Percentiles rank a stretch among this genome's conserved stretches.
These are phyloP conservation scores for Mytilinidion resinicola DNA, from an alignment of 495 filamentous ascomycete species.

Conservation along the genomic window DNA sequence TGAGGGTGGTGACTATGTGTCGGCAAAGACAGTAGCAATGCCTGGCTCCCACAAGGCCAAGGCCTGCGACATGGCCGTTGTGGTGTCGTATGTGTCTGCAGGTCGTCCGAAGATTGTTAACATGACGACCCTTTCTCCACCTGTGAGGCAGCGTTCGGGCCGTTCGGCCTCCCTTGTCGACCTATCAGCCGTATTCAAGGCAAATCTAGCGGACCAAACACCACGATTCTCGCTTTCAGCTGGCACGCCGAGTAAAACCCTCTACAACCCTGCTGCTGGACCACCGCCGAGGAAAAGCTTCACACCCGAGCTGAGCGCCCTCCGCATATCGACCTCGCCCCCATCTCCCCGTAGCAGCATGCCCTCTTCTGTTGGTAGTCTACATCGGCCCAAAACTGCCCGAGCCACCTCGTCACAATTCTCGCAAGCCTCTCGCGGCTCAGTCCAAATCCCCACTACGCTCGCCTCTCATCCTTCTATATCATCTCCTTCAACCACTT, in stretches of 20 bases:
- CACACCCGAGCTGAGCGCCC: background rate
- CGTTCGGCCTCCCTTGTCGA: slow-evolving; percentile 22
- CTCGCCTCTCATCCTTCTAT: slow-evolving; percentile 15
- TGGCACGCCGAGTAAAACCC: slow-evolving; percentile 8
- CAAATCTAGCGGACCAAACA: slow-evolving; percentile 6
- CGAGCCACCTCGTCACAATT: background rate
- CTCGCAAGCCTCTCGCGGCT: background rate
- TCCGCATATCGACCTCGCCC: background rate
- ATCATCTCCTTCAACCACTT: slow-evolving; percentile 2
- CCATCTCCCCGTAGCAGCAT: background rate
- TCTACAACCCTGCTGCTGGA: slow-evolving; percentile 4
- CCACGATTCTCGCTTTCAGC: slow-evolving; percentile 12
- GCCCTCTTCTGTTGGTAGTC: background rate
- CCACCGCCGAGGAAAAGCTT: slow-evolving; percentile 10
- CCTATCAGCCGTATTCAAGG: slow-evolving; percentile 14
- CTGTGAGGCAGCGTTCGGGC: slow-evolving; percentile 10
- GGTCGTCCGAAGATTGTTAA: slow-evolving; percentile 27
- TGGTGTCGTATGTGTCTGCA: slow-evolving; percentile 21
- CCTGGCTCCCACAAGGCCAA: slow-evolving; percentile 12
- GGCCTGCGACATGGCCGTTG: slow-evolving; percentile 26
- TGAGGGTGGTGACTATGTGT: slow-evolving; percentile 8
- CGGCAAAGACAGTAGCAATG: slow-evolving; percentile 15
- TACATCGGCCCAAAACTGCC: slow-evolving; percentile 2
- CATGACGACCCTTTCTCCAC: slow-evolving; percentile 12
- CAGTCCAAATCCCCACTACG: background rate